phyloP scores from a whole-genome alignment of 1,139 yeast genomes.

The Taiozyma onychis region DNA sequence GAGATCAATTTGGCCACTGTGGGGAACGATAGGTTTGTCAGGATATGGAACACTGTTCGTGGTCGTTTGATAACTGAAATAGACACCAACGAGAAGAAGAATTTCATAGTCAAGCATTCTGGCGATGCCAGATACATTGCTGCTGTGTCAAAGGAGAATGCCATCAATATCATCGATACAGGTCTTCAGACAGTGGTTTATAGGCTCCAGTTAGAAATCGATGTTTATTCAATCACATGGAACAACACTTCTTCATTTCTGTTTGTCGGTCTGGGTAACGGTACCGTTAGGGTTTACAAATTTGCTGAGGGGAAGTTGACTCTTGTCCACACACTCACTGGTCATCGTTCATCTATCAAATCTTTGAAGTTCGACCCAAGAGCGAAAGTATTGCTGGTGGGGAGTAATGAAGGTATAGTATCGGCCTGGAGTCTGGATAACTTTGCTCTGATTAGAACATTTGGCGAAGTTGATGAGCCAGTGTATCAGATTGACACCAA shows the following conservation, averaged over 20 bases:
- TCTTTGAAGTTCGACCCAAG: conserved; percentile 50
- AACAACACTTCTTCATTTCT: conserved; percentile 27
- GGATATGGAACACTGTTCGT: conserved; percentile 49
- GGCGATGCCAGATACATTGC: conserved; percentile 49
- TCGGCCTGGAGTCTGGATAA: conserved; percentile 50
- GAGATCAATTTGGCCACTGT: conserved; percentile 53
- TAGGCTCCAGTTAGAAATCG: conserved; percentile 9
- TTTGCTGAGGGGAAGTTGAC: conserved; percentile 17
- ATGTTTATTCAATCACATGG: conserved; percentile 25
- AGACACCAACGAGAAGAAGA: conserved; percentile 29
- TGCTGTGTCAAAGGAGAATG: conserved; percentile 36
- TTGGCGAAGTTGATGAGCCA: conserved; percentile 46
- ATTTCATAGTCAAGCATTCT: conserved; percentile 36
- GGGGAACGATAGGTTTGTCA: conserved; percentile 47
- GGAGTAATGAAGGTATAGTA: conserved; percentile 69
- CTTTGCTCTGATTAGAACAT: conserved; percentile 39
- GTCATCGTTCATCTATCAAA: conserved; percentile 52
- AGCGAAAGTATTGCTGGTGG: conserved; percentile 51
- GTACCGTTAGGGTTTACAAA: conserved; percentile 31
- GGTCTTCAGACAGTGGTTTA: conserved; percentile 13
- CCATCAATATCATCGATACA: conserved; percentile 23
- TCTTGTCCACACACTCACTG: conserved; percentile 29
- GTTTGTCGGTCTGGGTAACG: conserved; percentile 29
- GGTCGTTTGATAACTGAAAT: conserved; percentile 35
- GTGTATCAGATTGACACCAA: conserved; percentile 39